Percentiles rank a stretch among this genome's conserved stretches.
Conservation (phyloP, 1,284 basidiomycete genomes). For the Cerrena zonata region DNA sequence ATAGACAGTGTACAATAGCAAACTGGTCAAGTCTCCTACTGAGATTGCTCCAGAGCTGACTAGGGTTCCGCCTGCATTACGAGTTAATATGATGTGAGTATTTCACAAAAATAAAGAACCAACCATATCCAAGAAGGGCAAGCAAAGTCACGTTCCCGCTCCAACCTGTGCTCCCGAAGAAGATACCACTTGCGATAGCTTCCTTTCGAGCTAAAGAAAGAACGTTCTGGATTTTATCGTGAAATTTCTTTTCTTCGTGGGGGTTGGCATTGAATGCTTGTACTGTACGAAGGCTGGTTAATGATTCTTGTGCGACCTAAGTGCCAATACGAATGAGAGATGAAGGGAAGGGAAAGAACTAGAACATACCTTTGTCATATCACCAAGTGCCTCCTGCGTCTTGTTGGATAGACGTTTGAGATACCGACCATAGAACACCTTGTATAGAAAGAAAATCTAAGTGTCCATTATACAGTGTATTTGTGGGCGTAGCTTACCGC, state of each 20-base stretch:
- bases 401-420: conserved; percentile 85
- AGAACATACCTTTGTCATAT: conserved; percentile 77
- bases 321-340: neutral
- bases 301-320: conserved; percentile 79
- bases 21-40: conserved; percentile 84
- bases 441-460: neutral
- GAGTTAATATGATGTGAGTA: neutral
- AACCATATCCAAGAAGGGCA: conserved; percentile 86
- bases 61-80: conserved; percentile 70
- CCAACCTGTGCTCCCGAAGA: conserved; percentile 90
- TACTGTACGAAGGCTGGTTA: conserved; percentile 89
- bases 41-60: conserved; percentile 84
- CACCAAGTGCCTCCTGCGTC: conserved; percentile 90
- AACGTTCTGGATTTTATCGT: conserved; percentile 63
- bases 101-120: conserved; percentile 11
- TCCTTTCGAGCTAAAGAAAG: conserved; percentile 80
- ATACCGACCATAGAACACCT: conserved; percentile 92
- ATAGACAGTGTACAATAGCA: conserved; percentile 90
- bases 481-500: conserved; percentile 60
- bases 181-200: conserved; percentile 85
- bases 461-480: too few relatives aligned
- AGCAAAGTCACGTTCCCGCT: conserved; percentile 92
- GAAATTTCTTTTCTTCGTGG: conserved; percentile 71
- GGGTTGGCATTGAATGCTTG: conserved; percentile 81
- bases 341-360: neutral